A percentile compares a stretch with the other conserved stretches of the same genome.
Evolutionary conservation across 257 asterid genomes (phyloP).

Genomic region (Nicotiana benthamiana): DNA sequence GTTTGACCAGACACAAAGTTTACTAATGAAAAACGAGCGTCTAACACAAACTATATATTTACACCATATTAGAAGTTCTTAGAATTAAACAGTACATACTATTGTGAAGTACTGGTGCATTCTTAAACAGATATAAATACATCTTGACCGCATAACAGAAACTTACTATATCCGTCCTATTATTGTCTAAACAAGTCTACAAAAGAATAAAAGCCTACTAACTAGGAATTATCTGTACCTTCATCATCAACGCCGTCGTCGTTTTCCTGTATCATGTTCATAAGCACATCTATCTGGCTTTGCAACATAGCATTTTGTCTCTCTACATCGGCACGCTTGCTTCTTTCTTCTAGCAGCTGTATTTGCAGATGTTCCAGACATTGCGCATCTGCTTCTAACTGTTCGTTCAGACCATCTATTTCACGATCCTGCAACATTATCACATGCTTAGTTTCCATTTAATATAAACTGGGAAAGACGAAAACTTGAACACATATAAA

Average conservation of each 20-base stretch:
- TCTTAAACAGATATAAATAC: not conserved
- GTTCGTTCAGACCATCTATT: constrained; percentile 87
- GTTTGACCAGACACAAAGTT: no score
- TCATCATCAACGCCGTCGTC: constrained; percentile 45
- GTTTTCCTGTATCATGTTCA: constrained; percentile 84
- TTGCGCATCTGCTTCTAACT: constrained; percentile 75
- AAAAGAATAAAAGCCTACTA: not conserved
- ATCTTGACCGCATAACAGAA: not conserved
- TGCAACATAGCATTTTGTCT: constrained; percentile 74
- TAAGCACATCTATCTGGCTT: constrained; percentile 73
- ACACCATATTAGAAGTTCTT: no score
- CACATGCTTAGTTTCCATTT: not conserved
- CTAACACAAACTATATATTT: no score
- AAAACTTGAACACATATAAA: not conserved
- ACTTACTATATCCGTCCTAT: constrained; percentile 4
- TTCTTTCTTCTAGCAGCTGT: constrained; percentile 85
- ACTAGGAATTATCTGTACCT: constrained; percentile 31
- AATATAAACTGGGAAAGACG: not conserved
- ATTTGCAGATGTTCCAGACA: constrained; percentile 83
- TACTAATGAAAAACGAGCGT: no score
- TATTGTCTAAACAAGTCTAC: constrained; percentile 2
- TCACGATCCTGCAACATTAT: constrained; percentile 74
- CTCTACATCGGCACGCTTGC: constrained; percentile 83
- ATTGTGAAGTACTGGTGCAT: not conserved
- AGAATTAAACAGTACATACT: not conserved